Conservation (phyloP, 2,329 filamentous ascomycete genomes). For the Chaetothyriales sp. region DNA sequence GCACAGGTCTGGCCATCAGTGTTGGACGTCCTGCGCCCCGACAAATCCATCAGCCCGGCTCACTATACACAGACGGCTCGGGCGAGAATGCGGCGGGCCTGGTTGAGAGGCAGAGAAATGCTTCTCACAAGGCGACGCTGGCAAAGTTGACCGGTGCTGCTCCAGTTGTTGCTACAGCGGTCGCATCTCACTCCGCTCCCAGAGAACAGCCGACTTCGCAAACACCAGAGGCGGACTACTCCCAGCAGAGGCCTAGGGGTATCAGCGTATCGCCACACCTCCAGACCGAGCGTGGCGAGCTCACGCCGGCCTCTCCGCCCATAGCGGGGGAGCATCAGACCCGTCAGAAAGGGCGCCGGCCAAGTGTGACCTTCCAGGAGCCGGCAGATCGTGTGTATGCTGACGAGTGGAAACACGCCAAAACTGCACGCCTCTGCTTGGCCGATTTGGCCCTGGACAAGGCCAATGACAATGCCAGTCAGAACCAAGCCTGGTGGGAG, state of each 20-base stretch:
- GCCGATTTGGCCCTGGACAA: slow-evolving; percentile 45
- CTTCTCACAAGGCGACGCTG: slow-evolving; percentile 17
- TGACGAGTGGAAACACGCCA: slow-evolving; percentile 55
- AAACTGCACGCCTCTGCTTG: slow-evolving; percentile 45
- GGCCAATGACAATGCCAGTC: slow-evolving; percentile 28
- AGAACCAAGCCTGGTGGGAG: slow-evolving; percentile 64
- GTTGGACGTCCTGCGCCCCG: not conserved
- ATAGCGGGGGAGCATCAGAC: slow-evolving; percentile 8
- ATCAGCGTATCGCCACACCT: not conserved
- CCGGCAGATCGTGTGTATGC: slow-evolving; percentile 31
- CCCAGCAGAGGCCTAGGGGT: not conserved
- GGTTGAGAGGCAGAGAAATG: slow-evolving; percentile 11
- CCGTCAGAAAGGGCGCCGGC: slow-evolving; percentile 17
- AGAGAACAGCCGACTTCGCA: slow-evolving; percentile 12
- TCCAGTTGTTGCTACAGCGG: slow-evolving; percentile 3
- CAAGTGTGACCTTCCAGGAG: slow-evolving; percentile 32
- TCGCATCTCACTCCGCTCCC: slow-evolving; percentile 3
- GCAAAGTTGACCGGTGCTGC: slow-evolving; percentile 12
- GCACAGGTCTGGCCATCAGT: not conserved
- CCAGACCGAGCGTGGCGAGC: not conserved
- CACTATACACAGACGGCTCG: not conserved
- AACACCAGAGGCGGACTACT: not conserved
- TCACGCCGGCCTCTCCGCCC: slow-evolving; percentile 5
- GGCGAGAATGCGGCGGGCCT: slow-evolving; percentile 1
- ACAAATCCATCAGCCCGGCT: not conserved